Evolutionary conservation across 371 early-diverging fungal genomes (phyloP).

Genomic region (Mortierella sp.): DNA sequence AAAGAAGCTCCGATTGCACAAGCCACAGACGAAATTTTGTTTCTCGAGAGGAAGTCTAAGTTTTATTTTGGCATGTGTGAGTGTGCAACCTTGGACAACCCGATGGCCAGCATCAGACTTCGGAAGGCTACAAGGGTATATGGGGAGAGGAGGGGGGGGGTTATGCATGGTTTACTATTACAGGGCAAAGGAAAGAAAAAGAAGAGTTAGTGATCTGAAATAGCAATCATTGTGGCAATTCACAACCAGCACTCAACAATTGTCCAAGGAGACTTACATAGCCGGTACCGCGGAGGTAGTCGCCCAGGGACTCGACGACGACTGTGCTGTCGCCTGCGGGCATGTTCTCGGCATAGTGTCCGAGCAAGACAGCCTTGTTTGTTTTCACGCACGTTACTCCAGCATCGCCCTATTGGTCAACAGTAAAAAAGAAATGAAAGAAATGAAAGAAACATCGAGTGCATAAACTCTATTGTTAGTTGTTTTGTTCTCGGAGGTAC

Average conservation of each 20-base stretch:
- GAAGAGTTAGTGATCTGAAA: neutral
- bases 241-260: neutral
- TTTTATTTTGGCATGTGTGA: neutral
- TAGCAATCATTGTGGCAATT: neutral
- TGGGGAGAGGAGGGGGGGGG: neutral
- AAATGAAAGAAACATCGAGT: neutral
- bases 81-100: neutral
- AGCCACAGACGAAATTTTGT: neutral
- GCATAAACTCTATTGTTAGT: neutral
- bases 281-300: conserved; percentile 83
- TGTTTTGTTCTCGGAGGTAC: neutral
- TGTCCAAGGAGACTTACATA: conserved; percentile 65
- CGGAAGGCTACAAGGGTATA: neutral
- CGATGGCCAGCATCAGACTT: neutral
- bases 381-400: conserved; percentile 89
- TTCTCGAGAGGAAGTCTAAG: neutral
- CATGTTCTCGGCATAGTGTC: conserved; percentile 74
- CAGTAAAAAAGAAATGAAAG: neutral
- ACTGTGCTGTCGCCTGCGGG: conserved; percentile 86
- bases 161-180: neutral
- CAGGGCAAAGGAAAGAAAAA: no score
- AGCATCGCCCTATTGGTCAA: conserved; percentile 69
- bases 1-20: neutral
- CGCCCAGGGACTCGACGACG: conserved; percentile 86
- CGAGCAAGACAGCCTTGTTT: conserved; percentile 83